Conservation (phyloP, 192 early-diverging fungal genomes). For the Piromyces finnis region DNA sequence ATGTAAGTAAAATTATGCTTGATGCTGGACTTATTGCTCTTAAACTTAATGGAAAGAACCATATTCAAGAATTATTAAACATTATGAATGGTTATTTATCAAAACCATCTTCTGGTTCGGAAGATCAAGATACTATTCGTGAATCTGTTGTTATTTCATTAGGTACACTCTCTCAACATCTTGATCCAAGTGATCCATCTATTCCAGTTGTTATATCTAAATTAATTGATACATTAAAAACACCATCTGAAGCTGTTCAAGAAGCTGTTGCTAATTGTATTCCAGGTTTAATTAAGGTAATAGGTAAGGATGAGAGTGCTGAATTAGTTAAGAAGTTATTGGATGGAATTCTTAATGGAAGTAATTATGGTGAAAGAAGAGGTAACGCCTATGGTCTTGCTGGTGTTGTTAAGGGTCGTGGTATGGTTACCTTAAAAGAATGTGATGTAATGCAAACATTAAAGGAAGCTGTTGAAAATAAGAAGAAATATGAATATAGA, state of each 20-base stretch:
- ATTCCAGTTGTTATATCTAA: constrained; percentile 69
- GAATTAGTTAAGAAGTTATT: constrained; percentile 42
- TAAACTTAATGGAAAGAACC: constrained; percentile 44
- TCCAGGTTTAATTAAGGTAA: constrained; percentile 69
- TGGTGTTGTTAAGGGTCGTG: constrained; percentile 79
- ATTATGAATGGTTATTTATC: constrained; percentile 63
- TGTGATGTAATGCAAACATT: constrained; percentile 60
- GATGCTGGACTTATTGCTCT: constrained; percentile 66
- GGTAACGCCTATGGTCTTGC: constrained; percentile 93
- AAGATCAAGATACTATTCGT: constrained; percentile 70
- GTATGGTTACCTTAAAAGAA: constrained; percentile 72
- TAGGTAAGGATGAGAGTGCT: constrained; percentile 32
- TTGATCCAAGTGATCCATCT: constrained; percentile 50
- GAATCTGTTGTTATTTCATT: constrained; percentile 83
- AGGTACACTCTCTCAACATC: constrained; percentile 75
- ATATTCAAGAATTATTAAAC: constrained; percentile 47
- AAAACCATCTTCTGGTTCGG: constrained; percentile 44
- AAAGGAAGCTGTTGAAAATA: constrained; percentile 65
- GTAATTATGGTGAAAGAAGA: constrained; percentile 69
- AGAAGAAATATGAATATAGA: constrained; percentile 47
- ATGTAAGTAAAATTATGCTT: constrained; percentile 67
- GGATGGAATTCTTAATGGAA: constrained; percentile 44
- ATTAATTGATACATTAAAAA: constrained; percentile 72
- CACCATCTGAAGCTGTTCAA: constrained; percentile 90
- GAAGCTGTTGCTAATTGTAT: constrained; percentile 83